A percentile compares a stretch with the other conserved stretches of the same genome.
Conservation (phyloP, 257 asterid species). For the Paulownia fortunei region DNA sequence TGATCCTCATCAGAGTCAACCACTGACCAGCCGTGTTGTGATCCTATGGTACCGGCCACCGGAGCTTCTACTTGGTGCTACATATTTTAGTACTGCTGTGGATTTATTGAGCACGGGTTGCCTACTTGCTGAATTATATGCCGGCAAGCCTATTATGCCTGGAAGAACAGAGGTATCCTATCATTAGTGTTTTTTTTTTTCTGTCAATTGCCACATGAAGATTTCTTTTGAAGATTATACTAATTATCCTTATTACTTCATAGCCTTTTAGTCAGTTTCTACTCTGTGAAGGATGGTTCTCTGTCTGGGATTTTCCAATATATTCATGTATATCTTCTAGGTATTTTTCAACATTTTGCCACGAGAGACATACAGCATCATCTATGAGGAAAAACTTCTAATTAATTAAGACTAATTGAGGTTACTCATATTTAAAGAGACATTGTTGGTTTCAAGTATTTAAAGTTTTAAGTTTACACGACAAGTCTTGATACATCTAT, state of each 20-base stretch:
- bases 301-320: neutral
- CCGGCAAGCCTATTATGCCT: slow-evolving; percentile 96
- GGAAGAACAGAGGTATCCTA: slow-evolving; percentile 87
- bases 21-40: slow-evolving; percentile 90
- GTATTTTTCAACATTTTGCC: neutral
- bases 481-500: neutral
- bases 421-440: neutral
- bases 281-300: neutral
- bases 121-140: slow-evolving; percentile 88
- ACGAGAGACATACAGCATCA: neutral
- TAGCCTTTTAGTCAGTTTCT: neutral
- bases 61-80: slow-evolving; percentile 92
- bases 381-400: neutral
- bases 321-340: neutral
- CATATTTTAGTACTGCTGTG: slow-evolving; percentile 79
- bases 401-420: neutral
- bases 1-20: slow-evolving; percentile 74
- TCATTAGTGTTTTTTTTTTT: neutral
- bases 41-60: slow-evolving; percentile 96
- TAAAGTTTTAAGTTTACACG: neutral
- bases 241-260: neutral
- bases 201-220: neutral
- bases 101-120: slow-evolving; percentile 96
- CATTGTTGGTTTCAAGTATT: neutral
- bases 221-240: neutral